Evolutionary conservation across 768 basidiomycete species (phyloP).

Genomic region (Lentinula sp.): DNA sequence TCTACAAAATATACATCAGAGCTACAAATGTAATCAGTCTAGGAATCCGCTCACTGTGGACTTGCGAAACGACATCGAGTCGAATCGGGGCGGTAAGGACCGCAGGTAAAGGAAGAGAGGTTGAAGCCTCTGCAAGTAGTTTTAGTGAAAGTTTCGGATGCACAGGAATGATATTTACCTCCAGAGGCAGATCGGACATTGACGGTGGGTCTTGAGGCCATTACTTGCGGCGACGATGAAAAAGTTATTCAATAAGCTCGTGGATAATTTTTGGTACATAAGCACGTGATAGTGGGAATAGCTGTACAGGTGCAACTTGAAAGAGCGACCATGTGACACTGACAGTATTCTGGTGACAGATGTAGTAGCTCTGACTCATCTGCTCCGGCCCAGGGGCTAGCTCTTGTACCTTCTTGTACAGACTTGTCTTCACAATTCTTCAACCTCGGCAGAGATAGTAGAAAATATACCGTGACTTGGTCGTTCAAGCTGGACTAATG

Average conservation of each 20-base stretch:
- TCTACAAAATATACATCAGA: slow-evolving; percentile 39
- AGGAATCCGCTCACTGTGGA: slow-evolving; percentile 85
- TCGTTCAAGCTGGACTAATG: too few relatives aligned
- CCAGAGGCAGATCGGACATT: slow-evolving; percentile 72
- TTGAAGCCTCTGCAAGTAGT: slow-evolving; percentile 59
- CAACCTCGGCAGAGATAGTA: too few relatives aligned
- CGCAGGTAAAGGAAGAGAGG: slow-evolving; percentile 88
- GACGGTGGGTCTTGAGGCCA: slow-evolving; percentile 94
- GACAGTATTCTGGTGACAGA: too few relatives aligned
- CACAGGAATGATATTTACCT: slow-evolving; percentile 35
- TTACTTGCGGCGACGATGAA: slow-evolving; percentile 22
- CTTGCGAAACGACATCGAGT: slow-evolving; percentile 96
- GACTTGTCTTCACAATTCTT: too few relatives aligned
- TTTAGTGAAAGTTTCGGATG: background rate
- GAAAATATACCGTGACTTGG: too few relatives aligned
- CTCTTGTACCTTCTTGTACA: too few relatives aligned
- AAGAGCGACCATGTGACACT: too few relatives aligned
- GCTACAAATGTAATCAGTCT: background rate
- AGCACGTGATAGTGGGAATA: background rate
- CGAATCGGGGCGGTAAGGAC: slow-evolving; percentile 98
- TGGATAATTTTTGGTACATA: background rate
- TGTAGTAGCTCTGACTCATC: too few relatives aligned
- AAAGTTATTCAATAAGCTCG: background rate
- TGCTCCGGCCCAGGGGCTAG: too few relatives aligned
- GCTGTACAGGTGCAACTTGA: background rate